Percentiles rank a stretch among this genome's conserved stretches.
phyloP scores from a whole-genome alignment of 2,329 filamentous ascomycete genomes.

The Phaeosphaeria sp. region DNA sequence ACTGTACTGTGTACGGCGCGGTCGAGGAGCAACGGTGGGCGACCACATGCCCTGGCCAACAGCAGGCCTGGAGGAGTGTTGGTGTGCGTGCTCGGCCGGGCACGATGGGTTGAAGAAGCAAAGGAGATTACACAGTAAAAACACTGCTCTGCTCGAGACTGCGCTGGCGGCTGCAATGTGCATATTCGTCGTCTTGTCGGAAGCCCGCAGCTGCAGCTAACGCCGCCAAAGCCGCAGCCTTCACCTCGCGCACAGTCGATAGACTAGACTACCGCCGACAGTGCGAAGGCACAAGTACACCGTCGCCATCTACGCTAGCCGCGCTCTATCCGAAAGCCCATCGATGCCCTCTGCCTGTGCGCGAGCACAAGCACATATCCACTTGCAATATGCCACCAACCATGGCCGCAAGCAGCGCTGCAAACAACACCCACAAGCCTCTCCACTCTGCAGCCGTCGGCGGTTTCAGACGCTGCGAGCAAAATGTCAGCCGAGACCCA shows the following conservation, averaged over 20 bases:
- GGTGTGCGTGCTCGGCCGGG: too few relatives aligned
- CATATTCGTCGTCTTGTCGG: constrained; percentile 21
- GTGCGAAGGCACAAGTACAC: too few relatives aligned
- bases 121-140: neutral
- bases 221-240: constrained; percentile 1
- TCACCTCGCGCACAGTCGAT: neutral
- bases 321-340: constrained; percentile 13
- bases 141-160: too few relatives aligned
- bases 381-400: neutral
- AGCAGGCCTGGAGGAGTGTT: neutral
- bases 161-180: neutral
- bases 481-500: constrained; percentile 15
- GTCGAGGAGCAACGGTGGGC: neutral
- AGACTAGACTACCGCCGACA: too few relatives aligned
- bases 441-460: constrained; percentile 23
- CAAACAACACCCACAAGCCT: neutral
- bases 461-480: constrained; percentile 33
- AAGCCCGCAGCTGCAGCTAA: constrained; percentile 28
- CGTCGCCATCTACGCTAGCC: neutral
- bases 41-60: neutral
- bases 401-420: neutral
- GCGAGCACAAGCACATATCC: constrained; percentile 5
- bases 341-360: constrained; percentile 8
- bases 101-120: constrained; percentile 14
- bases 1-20: too few relatives aligned